These are phyloP conservation scores for Epichloe sp. DNA, from an alignment of 2,329 filamentous ascomycete genomes.

Conservation along the genomic window DNA sequence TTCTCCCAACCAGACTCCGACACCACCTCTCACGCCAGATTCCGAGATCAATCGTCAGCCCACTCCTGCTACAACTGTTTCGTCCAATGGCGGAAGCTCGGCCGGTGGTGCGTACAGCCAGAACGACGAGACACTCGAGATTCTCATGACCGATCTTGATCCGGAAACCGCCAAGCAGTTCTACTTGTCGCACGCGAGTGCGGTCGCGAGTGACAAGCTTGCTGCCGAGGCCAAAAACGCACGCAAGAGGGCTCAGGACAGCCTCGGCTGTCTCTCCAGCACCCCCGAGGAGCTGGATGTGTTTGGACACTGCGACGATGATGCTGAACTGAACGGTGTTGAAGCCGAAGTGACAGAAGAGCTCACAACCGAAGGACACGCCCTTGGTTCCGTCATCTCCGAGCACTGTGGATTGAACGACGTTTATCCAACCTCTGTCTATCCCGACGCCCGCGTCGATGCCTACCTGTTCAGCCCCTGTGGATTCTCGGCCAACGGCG, in stretches of 20 bases:
- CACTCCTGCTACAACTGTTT: constrained; percentile 37
- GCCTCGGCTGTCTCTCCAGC: constrained; percentile 44
- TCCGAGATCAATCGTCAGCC: constrained; percentile 25
- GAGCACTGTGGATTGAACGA: constrained; percentile 79
- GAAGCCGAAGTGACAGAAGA: constrained; percentile 49
- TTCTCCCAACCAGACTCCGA: constrained; percentile 65
- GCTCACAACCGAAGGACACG: constrained; percentile 84
- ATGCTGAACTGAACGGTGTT: constrained; percentile 39
- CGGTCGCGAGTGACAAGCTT: constrained; percentile 72
- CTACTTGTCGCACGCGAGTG: constrained; percentile 62
- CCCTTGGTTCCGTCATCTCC: constrained; percentile 82
- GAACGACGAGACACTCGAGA: constrained; percentile 64
- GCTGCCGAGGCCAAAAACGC: constrained; percentile 53
- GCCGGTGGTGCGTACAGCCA: constrained; percentile 28
- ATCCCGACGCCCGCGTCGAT: constrained; percentile 86
- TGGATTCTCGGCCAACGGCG: constrained; percentile 93
- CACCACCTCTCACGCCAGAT: constrained; percentile 68
- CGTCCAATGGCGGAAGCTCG: constrained; percentile 31
- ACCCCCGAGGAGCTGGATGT: constrained; percentile 58
- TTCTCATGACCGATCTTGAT: constrained; percentile 61
- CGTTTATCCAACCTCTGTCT: constrained; percentile 75
- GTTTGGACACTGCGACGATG: constrained; percentile 54
- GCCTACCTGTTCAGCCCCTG: constrained; percentile 95
- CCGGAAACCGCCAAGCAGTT: constrained; percentile 58
- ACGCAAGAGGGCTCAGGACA: constrained; percentile 44